These are phyloP conservation scores for Vitis hybrid DNA, from an alignment of 177 flowering plant genomes.

Conservation along the genomic window DNA sequence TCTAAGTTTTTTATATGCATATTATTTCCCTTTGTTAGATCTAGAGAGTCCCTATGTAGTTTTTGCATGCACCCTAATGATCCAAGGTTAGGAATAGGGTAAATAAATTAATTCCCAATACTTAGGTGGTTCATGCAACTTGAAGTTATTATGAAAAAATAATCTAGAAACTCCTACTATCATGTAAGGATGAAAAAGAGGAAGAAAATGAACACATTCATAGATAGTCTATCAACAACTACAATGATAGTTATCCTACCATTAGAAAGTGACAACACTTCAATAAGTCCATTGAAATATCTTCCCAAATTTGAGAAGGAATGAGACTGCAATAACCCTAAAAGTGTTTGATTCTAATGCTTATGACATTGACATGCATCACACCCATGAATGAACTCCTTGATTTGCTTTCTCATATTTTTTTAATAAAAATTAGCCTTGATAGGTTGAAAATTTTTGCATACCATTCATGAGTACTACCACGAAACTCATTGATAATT, in stretches of 20 bases:
- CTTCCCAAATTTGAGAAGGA: neutral
- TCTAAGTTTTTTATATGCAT: too few species aligned
- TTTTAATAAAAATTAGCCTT: too few species aligned
- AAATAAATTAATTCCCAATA: too few species aligned
- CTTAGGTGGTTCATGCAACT: constrained; percentile 7
- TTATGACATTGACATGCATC: constrained; percentile 6
- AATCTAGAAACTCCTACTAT: neutral
- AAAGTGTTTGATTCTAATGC: neutral
- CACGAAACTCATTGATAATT: neutral
- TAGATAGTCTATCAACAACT: constrained; percentile 13
- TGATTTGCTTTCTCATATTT: neutral
- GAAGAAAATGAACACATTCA: constrained; percentile 7
- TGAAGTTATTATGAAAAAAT: neutral
- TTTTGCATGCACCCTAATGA: too few species aligned
- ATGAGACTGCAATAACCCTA: constrained; percentile 12
- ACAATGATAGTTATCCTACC: constrained; percentile 10
- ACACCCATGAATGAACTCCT: neutral
- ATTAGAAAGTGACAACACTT: constrained; percentile 6
- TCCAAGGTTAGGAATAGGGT: too few species aligned
- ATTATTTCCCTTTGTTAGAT: too few species aligned
- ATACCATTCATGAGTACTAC: constrained; percentile 4
- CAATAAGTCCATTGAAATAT: constrained; percentile 18
- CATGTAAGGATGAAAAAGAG: constrained; percentile 4
- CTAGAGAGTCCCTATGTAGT: too few species aligned
- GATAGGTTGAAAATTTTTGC: neutral